phyloP scores from a whole-genome alignment of 148 eudicot genomes.

The Suaeda aralocaspica region DNA sequence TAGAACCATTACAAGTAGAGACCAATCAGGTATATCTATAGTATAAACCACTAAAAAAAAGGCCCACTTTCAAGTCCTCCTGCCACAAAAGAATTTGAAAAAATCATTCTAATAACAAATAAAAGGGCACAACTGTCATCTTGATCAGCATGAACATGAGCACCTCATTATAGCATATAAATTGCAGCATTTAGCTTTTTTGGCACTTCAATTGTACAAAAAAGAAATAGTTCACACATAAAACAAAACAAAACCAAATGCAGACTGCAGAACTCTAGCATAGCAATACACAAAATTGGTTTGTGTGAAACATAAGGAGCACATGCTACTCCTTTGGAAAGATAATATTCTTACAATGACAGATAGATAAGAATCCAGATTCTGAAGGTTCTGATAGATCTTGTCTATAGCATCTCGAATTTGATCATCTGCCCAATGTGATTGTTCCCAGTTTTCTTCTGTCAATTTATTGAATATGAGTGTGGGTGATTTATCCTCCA shows the following conservation, averaged over 20 bases:
- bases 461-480: constrained; percentile 57
- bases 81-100: neutral
- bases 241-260: too few relatives aligned
- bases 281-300: too few relatives aligned
- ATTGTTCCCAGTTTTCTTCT: constrained; percentile 55
- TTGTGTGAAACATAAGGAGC: too few relatives aligned
- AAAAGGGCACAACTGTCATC: neutral
- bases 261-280: too few relatives aligned
- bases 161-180: neutral
- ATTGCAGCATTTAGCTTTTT: neutral
- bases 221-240: neutral
- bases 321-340: neutral
- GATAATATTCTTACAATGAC: constrained; percentile 46
- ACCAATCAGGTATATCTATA: neutral
- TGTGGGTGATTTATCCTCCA: constrained; percentile 44
- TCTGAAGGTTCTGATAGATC: constrained; percentile 65
- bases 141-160: neutral
- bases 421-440: constrained; percentile 78
- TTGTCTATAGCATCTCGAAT: constrained; percentile 59
- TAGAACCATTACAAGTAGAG: neutral
- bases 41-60: too few relatives aligned
- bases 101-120: neutral
- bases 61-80: too few relatives aligned
- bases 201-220: neutral
- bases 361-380: constrained; percentile 66